phyloP scores from a whole-genome alignment of 2,329 filamentous ascomycete genomes.

The Colletotrichum melonis region DNA sequence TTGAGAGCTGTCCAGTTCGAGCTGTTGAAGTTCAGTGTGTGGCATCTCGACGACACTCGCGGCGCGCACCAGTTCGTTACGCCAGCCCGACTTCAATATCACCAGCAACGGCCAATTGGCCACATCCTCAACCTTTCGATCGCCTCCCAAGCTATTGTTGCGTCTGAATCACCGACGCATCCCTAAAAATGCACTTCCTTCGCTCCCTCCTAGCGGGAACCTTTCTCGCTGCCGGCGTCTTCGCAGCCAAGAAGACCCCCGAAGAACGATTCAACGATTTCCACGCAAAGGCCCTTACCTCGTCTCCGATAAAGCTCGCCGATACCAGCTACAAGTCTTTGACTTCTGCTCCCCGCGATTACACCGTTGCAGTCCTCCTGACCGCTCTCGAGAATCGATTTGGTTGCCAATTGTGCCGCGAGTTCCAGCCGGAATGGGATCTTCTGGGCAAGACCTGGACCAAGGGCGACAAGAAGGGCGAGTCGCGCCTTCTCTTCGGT shows the following conservation, averaged over 20 bases:
- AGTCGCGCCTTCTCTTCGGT: conserved; percentile 80
- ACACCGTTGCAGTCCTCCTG: conserved; percentile 83
- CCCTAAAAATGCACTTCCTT: conserved; percentile 74
- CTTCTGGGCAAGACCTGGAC: conserved; percentile 87
- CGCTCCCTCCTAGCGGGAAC: conserved; percentile 71
- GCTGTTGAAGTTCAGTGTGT: background rate
- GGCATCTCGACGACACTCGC: conserved; percentile 5
- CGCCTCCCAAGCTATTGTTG: conserved; percentile 35
- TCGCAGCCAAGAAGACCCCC: conserved; percentile 73
- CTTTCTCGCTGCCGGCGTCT: conserved; percentile 68
- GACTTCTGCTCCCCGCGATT: conserved; percentile 83
- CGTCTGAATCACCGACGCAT: conserved; percentile 18
- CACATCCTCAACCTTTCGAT: conserved; percentile 25
- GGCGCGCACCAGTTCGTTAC: conserved; percentile 15
- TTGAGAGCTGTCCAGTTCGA: conserved; percentile 35
- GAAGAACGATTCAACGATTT: conserved; percentile 77
- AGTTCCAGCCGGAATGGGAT: conserved; percentile 96
- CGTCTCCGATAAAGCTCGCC: conserved; percentile 79
- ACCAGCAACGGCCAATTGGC: conserved; percentile 27
- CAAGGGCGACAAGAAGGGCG: conserved; percentile 81
- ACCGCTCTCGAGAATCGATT: conserved; percentile 88
- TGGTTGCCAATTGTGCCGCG: conserved; percentile 86
- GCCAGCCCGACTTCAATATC: conserved; percentile 31
- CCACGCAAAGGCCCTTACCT: conserved; percentile 73
- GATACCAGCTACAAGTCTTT: conserved; percentile 81